Evolutionary conservation across 2,329 filamentous ascomycete genomes (phyloP).

Genomic region (Trematosphaeria pertusa): DNA sequence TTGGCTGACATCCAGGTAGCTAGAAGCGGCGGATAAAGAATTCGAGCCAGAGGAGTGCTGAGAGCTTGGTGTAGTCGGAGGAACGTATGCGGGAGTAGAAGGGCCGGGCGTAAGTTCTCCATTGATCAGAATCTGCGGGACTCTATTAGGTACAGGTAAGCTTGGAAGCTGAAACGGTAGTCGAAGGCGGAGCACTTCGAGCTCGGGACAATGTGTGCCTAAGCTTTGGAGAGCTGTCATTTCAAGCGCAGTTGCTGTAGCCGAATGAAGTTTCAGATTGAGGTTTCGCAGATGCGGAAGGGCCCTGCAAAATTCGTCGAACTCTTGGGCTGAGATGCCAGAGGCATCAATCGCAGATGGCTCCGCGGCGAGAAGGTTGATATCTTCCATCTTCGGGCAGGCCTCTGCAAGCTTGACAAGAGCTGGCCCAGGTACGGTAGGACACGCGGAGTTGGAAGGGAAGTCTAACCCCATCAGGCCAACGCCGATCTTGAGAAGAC

Average conservation of each 20-base stretch:
- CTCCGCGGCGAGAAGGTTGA: constrained; percentile 34
- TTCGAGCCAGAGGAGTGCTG: neutral
- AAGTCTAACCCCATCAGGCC: constrained; percentile 32
- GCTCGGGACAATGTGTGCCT: constrained; percentile 28
- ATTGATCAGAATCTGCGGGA: constrained; percentile 16
- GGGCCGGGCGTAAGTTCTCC: constrained; percentile 10
- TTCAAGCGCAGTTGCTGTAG: constrained; percentile 30
- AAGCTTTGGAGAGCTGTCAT: constrained; percentile 35
- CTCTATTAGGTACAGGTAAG: constrained; percentile 15
- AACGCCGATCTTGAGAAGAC: constrained; percentile 32
- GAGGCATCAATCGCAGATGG: constrained; percentile 40
- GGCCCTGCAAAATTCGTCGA: constrained; percentile 34
- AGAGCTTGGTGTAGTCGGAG: neutral
- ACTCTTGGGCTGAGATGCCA: constrained; percentile 30
- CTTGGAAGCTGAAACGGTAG: constrained; percentile 31
- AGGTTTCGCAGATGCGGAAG: constrained; percentile 31
- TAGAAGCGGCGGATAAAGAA: constrained; percentile 1
- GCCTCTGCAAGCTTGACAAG: constrained; percentile 27
- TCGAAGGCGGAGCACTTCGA: constrained; percentile 37
- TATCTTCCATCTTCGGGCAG: constrained; percentile 31
- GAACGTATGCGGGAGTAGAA: neutral
- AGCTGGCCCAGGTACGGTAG: constrained; percentile 26
- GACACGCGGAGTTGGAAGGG: constrained; percentile 28
- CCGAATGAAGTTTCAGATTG: constrained; percentile 36
- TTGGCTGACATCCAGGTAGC: no score